Base-by-base conservation (phyloP, 78 protist genomes). In the Corallochytrium limacisporum region DNA sequence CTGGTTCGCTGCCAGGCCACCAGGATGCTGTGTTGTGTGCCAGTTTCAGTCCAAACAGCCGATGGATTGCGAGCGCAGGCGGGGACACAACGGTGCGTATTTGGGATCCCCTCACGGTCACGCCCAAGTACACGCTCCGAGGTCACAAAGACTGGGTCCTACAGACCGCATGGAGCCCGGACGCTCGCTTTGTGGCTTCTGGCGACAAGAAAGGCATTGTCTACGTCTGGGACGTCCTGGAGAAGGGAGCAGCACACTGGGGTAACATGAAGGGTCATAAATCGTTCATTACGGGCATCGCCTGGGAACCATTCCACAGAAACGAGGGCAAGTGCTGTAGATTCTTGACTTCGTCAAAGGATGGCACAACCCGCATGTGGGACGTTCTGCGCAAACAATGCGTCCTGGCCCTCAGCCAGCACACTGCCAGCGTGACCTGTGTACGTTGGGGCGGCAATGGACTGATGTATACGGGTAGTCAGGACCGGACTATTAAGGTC, bases 401-500 rank as follows among this genome's bases (percentile, higher is more conserved):
- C 42, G 2, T 55, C 18, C 36, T 67, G 61, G n/a, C 89, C 22
- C 67, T 92, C 1, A 13, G 54, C 20, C 89, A 91, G 12, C 99
- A 96, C 79, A 79, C 88, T 16, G 32, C 48, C 42, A n/a, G 82
- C 0, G 95, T 95, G 4, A 77, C 96, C 16, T 79, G 90, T 47
- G 72, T 96, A 4, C 39, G 20, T 20, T 95, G 99, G 99, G 91
- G 97, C 43, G 97, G 98, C 18, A 82, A 75, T 15, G 95, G 87
- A 4, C 53, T 77, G n/a, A 71, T 96, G 39, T 87, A 86, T 77
- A 66, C 95, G 0, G 89, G 87, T 1, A 60, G 84, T 18, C 95
- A 90, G 42, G 99, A 96, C 77, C 60, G 93, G 18, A 88, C 91
- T 24, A 65, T 96, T 57, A 84, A 83, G 72, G 92, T 91, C 43